Percentiles rank a stretch among this genome's conserved stretches.
Evolutionary conservation across 1,284 basidiomycete species (phyloP).

Genomic region (Ustilago hordei): DNA sequence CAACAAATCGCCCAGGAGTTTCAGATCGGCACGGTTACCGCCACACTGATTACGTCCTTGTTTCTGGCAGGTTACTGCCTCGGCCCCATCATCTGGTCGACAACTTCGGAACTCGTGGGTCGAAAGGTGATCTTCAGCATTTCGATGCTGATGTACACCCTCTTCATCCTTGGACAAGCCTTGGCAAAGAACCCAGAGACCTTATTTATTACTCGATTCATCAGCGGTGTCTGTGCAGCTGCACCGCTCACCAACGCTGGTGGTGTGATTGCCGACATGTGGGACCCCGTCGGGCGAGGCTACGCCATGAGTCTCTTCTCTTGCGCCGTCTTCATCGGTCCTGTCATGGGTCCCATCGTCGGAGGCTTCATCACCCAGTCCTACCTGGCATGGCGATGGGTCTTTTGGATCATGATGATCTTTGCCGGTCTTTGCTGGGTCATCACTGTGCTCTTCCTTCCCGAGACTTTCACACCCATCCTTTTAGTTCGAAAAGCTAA

Average conservation of each 20-base stretch:
- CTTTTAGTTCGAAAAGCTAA: constrained; percentile 66
- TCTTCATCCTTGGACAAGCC: constrained; percentile 64
- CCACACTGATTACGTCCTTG: constrained; percentile 61
- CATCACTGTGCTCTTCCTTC: constrained; percentile 61
- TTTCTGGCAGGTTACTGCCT: constrained; percentile 65
- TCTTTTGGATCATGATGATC: constrained; percentile 65
- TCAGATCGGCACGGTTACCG: constrained; percentile 52
- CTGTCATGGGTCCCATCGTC: constrained; percentile 38
- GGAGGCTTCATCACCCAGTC: constrained; percentile 65
- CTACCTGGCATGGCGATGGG: constrained; percentile 67
- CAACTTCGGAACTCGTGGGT: constrained; percentile 63
- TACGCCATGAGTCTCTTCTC: constrained; percentile 69
- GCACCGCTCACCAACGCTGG: constrained; percentile 58
- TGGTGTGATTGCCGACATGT: constrained; percentile 61
- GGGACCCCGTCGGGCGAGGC: constrained; percentile 62
- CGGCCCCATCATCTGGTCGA: constrained; percentile 44
- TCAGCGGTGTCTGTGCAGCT: constrained; percentile 58
- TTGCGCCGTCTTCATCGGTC: constrained; percentile 52
- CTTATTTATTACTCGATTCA: constrained; percentile 63
- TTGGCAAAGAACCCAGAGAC: constrained; percentile 53
- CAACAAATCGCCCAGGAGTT: constrained; percentile 30
- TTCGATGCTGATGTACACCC: constrained; percentile 61
- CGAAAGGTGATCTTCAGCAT: constrained; percentile 63
- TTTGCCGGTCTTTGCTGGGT: constrained; percentile 60
- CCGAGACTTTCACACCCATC: constrained; percentile 68